Percentiles rank a stretch among this genome's conserved stretches.
Conservation (phyloP, 495 filamentous ascomycete genomes). For the Letharia columbiana region DNA sequence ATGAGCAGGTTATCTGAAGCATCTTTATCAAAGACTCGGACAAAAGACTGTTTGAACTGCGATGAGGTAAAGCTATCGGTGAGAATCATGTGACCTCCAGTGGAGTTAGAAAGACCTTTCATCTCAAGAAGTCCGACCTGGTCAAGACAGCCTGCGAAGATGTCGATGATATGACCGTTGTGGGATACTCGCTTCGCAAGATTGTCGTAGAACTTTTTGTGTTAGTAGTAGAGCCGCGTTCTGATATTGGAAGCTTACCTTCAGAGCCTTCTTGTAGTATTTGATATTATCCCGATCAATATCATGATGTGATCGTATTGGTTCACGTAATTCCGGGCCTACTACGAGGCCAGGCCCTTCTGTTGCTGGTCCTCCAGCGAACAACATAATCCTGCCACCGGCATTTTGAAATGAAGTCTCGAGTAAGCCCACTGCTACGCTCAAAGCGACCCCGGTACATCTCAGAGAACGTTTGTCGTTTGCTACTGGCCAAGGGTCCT, state of each 20-base stretch:
- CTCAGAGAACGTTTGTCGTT: slow-evolving; percentile 87
- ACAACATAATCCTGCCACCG: slow-evolving; percentile 93
- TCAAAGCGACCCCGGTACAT: slow-evolving; percentile 93
- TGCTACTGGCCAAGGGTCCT: slow-evolving; percentile 95
- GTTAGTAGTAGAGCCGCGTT: slow-evolving; percentile 22
- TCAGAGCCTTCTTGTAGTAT: slow-evolving; percentile 98
- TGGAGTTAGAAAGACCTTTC: slow-evolving; percentile 95
- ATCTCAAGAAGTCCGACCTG: slow-evolving; percentile 98
- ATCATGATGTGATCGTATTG: slow-evolving; percentile 97
- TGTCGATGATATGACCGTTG: slow-evolving; percentile 95
- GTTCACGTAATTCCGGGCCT: slow-evolving; percentile 91
- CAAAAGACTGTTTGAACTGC: slow-evolving; percentile 99
- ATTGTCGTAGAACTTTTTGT: slow-evolving; percentile 82
- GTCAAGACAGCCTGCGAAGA: slow-evolving; percentile 96
- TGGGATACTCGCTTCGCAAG: slow-evolving; percentile 94
- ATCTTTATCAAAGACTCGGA: slow-evolving; percentile 96
- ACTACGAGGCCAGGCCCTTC: slow-evolving; percentile 97
- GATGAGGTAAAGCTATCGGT: slow-evolving; percentile 99
- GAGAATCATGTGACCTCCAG: slow-evolving; percentile 95
- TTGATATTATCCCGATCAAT: slow-evolving; percentile 99
- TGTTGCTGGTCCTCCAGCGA: slow-evolving; percentile 89
- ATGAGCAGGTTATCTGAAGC: slow-evolving; percentile 87
- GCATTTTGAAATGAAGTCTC: slow-evolving; percentile 94
- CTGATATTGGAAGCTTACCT: slow-evolving; percentile 47
- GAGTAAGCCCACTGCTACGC: slow-evolving; percentile 85